Evolutionary conservation across 768 basidiomycete species (phyloP).

Genomic region (Tulasnella sp.): DNA sequence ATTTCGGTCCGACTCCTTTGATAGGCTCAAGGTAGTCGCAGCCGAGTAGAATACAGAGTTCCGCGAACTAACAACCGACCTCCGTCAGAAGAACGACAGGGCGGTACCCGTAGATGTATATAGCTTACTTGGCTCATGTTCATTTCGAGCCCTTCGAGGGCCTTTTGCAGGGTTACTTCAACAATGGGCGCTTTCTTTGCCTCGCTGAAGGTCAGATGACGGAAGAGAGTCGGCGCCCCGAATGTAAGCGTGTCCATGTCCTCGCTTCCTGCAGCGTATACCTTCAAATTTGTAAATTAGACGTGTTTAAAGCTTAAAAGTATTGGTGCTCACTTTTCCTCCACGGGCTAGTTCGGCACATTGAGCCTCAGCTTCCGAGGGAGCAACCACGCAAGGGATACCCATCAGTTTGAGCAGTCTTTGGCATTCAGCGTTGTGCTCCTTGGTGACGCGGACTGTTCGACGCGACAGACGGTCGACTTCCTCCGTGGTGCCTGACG

Average conservation of each 20-base stretch:
- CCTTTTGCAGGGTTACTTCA: constrained; percentile 79
- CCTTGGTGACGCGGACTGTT: constrained; percentile 89
- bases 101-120: not conserved
- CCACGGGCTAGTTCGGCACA: constrained; percentile 97
- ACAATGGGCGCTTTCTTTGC: constrained; percentile 95
- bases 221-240: constrained; percentile 81
- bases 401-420: constrained; percentile 89
- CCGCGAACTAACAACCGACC: constrained; percentile 66
- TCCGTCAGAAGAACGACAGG: not conserved
- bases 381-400: constrained; percentile 91
- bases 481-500: constrained; percentile 77
- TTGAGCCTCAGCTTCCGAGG: constrained; percentile 97
- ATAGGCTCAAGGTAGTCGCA: constrained; percentile 99
- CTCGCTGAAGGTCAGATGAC: constrained; percentile 96
- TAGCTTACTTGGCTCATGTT: constrained; percentile 75
- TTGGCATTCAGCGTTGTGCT: constrained; percentile 95
- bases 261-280: constrained; percentile 96
- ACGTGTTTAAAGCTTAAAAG: not conserved
- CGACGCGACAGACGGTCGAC: constrained; percentile 85
- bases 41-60: constrained; percentile 92
- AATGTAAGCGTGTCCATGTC: constrained; percentile 99
- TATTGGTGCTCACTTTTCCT: constrained; percentile 59
- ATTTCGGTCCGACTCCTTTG: constrained; percentile 93
- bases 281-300: constrained; percentile 45
- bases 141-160: constrained; percentile 87